Evolutionary conservation across 192 early-diverging fungal species (phyloP), one percentile per base, ranked within the genome.

Genomic region (Radiomyces spectabilis): DNA sequence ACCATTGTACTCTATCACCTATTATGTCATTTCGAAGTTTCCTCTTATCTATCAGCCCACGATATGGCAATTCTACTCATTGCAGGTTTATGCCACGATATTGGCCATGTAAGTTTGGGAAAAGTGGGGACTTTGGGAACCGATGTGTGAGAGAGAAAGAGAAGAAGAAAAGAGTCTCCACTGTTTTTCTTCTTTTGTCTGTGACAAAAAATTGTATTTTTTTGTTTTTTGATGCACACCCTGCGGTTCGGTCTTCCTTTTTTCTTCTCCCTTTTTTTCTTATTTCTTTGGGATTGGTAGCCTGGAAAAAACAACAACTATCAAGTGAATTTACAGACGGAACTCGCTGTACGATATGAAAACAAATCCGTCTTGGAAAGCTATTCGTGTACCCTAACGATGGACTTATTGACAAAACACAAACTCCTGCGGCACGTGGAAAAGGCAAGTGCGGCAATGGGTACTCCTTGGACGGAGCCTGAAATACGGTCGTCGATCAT

Each of bases 261-360:
- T 53, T 53, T 41, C 39, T 41, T 43, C 26, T 51, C 32, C 5
- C 21, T 50, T 57, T 42, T 34, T 53, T 42, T 39, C 31, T 39
- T 45, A 41, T 18, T 53, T 52, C 19, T 25, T 2, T 40, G 0
- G 22, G 18, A 21, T 41, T 63, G 66, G 41, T 73, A 87, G 85
- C 93, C 94, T 5, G 94, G 94, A 13, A 66, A 85, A 27, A 95
- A 94, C 74, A 97, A 97, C 50, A 71, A 92, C 4, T 97, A 85
- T 56, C 87, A 96, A 70, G 84, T 89, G 27, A 92, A 95, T 65
- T 80, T 89, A 13, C 72, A 85, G 50, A 87, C 93, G 10, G 80
- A 87, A 1, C 46, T 92, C 2, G 88, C 90, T 0, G 63, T 69
- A 34, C 63, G 65, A 41, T 94, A 92, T 59, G 82, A 85, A 41